Evolutionary conservation across 176 grass and related monocot species (phyloP).

Genomic region (Secale cereale): DNA sequence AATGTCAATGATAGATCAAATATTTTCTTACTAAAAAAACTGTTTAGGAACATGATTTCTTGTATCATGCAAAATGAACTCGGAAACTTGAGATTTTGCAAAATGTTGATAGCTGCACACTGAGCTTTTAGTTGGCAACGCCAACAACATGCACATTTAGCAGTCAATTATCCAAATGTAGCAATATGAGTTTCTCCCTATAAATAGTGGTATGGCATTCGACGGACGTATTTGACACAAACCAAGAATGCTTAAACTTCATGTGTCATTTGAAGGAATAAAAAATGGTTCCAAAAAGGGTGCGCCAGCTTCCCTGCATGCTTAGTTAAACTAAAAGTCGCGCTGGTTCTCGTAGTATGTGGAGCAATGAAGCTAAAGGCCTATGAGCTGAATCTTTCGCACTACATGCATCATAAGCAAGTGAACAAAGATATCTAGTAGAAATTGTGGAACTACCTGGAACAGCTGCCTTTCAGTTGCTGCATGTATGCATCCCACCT

Average conservation of each 20-base stretch:
- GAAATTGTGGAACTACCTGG: constrained; percentile 54
- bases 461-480: constrained; percentile 85
- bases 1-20: constrained; percentile 29
- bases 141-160: background rate
- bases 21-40: background rate
- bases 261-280: background rate
- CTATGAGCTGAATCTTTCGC: background rate
- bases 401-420: constrained; percentile 19
- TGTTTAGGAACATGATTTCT: background rate
- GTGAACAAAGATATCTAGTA: constrained; percentile 21
- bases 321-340: background rate
- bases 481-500: constrained; percentile 86
- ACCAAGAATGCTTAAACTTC: constrained; percentile 1
- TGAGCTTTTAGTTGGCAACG: background rate
- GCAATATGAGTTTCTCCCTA: background rate
- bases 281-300: constrained; percentile 1
- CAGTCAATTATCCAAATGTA: background rate
- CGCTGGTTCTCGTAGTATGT: background rate
- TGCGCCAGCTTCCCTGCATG: background rate
- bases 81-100: constrained; percentile 7
- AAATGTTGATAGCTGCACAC: background rate
- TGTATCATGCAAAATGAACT: constrained; percentile 8
- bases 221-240: background rate
- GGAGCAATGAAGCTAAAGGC: constrained; percentile 9
- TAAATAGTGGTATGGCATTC: background rate